Evolutionary conservation across 2,329 filamentous ascomycete genomes (phyloP).

Genomic region (Diaporthe longicolla): DNA sequence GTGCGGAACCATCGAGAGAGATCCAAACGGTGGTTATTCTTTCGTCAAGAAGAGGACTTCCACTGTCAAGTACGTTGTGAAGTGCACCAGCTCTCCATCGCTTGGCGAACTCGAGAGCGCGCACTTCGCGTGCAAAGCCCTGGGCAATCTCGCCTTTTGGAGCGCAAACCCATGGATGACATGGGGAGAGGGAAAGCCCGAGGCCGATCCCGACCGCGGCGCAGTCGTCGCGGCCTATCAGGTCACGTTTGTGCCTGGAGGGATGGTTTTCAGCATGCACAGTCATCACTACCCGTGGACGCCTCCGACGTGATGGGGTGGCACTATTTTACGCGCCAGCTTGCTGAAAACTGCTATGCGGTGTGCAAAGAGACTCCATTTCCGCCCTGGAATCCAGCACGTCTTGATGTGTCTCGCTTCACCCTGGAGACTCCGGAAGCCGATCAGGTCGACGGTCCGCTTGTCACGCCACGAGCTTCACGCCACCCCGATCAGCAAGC

Average conservation of each 20-base stretch:
- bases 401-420: slow-evolving; percentile 53
- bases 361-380: slow-evolving; percentile 46
- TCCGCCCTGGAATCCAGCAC: slow-evolving; percentile 54
- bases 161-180: slow-evolving; percentile 41
- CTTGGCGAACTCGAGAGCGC: slow-evolving; percentile 46
- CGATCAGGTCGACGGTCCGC: slow-evolving; percentile 48
- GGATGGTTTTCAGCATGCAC: slow-evolving; percentile 58
- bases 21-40: slow-evolving; percentile 50
- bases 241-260: slow-evolving; percentile 57
- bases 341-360: slow-evolving; percentile 58
- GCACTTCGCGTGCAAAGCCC: slow-evolving; percentile 44
- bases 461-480: slow-evolving; percentile 46
- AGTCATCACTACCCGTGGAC: slow-evolving; percentile 60
- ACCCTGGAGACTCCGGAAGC: slow-evolving; percentile 44
- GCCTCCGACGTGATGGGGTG: slow-evolving; percentile 59
- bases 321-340: slow-evolving; percentile 53
- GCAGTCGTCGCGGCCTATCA: slow-evolving; percentile 55
- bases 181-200: slow-evolving; percentile 51
- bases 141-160: slow-evolving; percentile 43
- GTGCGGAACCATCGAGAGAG: slow-evolving; percentile 55
- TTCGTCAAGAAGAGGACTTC: slow-evolving; percentile 30
- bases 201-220: slow-evolving; percentile 51
- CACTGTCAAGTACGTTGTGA: slow-evolving; percentile 46
- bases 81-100: slow-evolving; percentile 46
- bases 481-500: slow-evolving; percentile 39